Percentiles rank a stretch among this genome's conserved stretches.
Evolutionary conservation across 176 grass and related monocot species (phyloP).

Genomic region (Hyparrhenia diplandra): DNA sequence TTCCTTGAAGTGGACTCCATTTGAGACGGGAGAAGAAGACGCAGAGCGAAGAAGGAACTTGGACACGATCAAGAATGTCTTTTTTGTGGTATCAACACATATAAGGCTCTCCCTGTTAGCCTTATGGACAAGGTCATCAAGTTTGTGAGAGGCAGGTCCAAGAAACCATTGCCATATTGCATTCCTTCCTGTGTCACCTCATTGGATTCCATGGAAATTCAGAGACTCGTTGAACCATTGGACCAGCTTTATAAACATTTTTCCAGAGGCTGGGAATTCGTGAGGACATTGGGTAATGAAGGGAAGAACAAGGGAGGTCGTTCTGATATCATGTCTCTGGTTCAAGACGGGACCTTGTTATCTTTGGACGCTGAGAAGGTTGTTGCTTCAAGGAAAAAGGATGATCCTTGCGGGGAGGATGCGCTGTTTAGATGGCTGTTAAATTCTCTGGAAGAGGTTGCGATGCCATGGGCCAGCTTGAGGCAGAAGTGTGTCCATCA

Average conservation of each 20-base stretch:
- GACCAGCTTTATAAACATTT: neutral
- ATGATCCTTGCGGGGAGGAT: neutral
- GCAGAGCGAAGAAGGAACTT: neutral
- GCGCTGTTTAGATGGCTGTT: neutral
- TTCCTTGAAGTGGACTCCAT: neutral
- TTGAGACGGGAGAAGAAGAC: neutral
- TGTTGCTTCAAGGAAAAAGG: neutral
- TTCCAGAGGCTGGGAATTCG: neutral
- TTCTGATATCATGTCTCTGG: conserved; percentile 2
- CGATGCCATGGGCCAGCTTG: neutral
- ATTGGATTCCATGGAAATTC: neutral
- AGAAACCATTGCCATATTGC: conserved; percentile 14
- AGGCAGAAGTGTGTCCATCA: conserved; percentile 23
- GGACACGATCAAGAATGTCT: neutral
- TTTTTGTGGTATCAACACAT: neutral
- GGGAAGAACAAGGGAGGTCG: neutral
- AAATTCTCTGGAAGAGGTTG: neutral
- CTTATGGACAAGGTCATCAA: neutral
- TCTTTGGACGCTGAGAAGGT: neutral
- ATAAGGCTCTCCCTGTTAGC: conserved; percentile 2
- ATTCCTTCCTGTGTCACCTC: conserved; percentile 1
- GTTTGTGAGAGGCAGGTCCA: neutral
- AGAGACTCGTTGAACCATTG: neutral
- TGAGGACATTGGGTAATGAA: neutral
- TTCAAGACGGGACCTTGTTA: neutral